Evolutionary conservation across 352 stramenopile genomes (phyloP), one percentile per base, ranked within the genome.

Genomic region (Globisporangium yorkense): DNA sequence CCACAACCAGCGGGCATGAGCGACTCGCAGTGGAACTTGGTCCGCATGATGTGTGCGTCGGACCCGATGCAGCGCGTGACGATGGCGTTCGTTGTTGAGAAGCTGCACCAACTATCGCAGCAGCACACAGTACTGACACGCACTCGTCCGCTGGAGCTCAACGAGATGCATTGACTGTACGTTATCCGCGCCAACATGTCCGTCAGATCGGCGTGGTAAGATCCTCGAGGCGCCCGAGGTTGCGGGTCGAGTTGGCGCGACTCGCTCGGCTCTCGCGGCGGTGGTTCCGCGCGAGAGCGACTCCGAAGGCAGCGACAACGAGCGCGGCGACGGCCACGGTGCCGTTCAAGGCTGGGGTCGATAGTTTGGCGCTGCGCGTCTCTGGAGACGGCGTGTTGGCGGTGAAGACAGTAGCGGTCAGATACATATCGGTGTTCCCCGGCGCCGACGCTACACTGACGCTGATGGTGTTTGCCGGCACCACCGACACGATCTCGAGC

Each of bases 251-350:
- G 39, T 52, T 37, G 20, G 49, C n/a, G 3, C 24, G 50, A 37
- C 40, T 21, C 2, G 47, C 33, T 21, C 13, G 27, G 12, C 27
- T 35, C 21, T 61, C 47, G n/a, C 31, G 35, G 37, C 48, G 56
- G 29, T 56, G 57, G 27, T 44, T 71, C 33, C 55, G 51, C 31
- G 52, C 63, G 45, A 62, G 20, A 20, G 16, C 39, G n/a, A 70
- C 20, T 50, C 59, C 56, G 7, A 60, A 20, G 2, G 41, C 27
- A 20, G 43, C 63, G 8, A 70, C 31, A 1, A 62, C 54, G 9
- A 50, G 50, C 29, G 56, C 56, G 1, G 44, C 54, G n/a, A 57
- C 46, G 8, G 39, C 63, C 3, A 70, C 45, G 3, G 24, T 13
- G 16, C 24, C 20, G 39, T 58, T 63, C 29, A 58, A 9, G 2